Evolutionary conservation across 2,329 filamentous ascomycete species (phyloP).

Genomic region (Cladorrhinum sp.): DNA sequence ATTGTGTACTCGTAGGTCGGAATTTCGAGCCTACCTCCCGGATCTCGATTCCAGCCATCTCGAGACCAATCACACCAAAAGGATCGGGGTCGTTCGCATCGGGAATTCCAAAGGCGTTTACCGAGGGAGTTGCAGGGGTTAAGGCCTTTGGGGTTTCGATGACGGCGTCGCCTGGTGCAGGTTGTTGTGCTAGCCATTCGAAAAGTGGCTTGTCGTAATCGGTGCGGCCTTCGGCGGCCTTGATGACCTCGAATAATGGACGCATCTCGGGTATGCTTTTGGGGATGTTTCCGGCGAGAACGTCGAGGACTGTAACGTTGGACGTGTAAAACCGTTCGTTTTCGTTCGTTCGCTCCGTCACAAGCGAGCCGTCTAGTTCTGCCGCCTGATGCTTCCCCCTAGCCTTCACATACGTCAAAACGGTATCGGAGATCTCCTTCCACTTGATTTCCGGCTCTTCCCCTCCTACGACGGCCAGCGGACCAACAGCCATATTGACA

Average conservation of each 20-base stretch:
- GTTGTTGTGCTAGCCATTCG: slow-evolving; percentile 59
- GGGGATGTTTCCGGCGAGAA: slow-evolving; percentile 55
- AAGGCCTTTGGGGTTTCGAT: slow-evolving; percentile 45
- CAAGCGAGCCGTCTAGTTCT: slow-evolving; percentile 54
- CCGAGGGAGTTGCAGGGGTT: slow-evolving; percentile 36
- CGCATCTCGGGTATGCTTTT: slow-evolving; percentile 53
- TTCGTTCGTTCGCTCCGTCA: slow-evolving; percentile 56
- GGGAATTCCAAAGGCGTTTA: slow-evolving; percentile 69
- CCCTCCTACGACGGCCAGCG: slow-evolving; percentile 57
- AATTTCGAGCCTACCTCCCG: slow-evolving; percentile 79
- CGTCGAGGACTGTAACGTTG: slow-evolving; percentile 51
- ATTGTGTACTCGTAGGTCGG: slow-evolving; percentile 72
- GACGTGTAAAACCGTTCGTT: slow-evolving; percentile 58
- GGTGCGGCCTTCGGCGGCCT: slow-evolving; percentile 77
- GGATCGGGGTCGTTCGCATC: slow-evolving; percentile 82
- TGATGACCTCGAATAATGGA: slow-evolving; percentile 76
- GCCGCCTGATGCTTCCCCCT: slow-evolving; percentile 54
- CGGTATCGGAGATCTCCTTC: slow-evolving; percentile 52
- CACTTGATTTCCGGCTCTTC: slow-evolving; percentile 50
- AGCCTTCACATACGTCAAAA: slow-evolving; percentile 58
- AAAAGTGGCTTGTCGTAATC: slow-evolving; percentile 70
- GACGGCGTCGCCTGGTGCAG: slow-evolving; percentile 71
- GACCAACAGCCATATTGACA: slow-evolving; percentile 72
- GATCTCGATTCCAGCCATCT: slow-evolving; percentile 85
- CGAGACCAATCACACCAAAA: slow-evolving; percentile 85